Percentiles rank a stretch among this genome's conserved stretches.
phyloP scores from a whole-genome alignment of 2,329 filamentous ascomycete species.

The Fusarium paranaense region DNA sequence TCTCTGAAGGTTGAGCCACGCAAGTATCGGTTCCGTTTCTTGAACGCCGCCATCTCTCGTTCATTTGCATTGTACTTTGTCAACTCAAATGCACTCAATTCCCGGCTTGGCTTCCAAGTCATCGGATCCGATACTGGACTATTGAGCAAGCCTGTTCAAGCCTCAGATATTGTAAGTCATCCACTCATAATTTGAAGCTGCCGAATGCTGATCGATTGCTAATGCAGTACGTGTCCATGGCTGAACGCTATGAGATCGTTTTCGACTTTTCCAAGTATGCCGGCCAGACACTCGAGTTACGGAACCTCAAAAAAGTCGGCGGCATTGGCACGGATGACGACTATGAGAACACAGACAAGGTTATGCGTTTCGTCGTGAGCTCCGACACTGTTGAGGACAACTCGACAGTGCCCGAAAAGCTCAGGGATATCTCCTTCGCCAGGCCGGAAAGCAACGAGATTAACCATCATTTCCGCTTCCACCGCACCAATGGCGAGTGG shows the following conservation, averaged over 20 bases:
- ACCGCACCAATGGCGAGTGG: slow-evolving; percentile 58
- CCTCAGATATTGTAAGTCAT: slow-evolving; percentile 48
- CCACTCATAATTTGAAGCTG: neutral
- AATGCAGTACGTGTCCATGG: slow-evolving; percentile 59
- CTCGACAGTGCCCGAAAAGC: slow-evolving; percentile 48
- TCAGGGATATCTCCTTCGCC: slow-evolving; percentile 55
- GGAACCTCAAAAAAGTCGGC: slow-evolving; percentile 41
- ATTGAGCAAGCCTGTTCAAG: slow-evolving; percentile 56
- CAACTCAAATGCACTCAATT: slow-evolving; percentile 43
- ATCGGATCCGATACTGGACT: slow-evolving; percentile 67
- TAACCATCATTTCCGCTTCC: slow-evolving; percentile 60
- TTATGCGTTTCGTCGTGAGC: slow-evolving; percentile 65
- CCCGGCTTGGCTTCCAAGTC: slow-evolving; percentile 60
- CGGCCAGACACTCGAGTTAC: slow-evolving; percentile 60
- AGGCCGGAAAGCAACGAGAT: slow-evolving; percentile 46
- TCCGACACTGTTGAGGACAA: slow-evolving; percentile 50
- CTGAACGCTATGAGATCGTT: slow-evolving; percentile 69
- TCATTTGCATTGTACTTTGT: slow-evolving; percentile 62
- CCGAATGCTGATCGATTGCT: neutral
- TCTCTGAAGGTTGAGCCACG: slow-evolving; percentile 68
- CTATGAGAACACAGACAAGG: slow-evolving; percentile 62
- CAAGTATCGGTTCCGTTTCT: slow-evolving; percentile 68
- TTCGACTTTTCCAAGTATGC: slow-evolving; percentile 64
- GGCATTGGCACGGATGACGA: slow-evolving; percentile 58
- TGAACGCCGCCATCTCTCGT: slow-evolving; percentile 62